Percentiles rank a stretch among this genome's conserved stretches.
Evolutionary conservation across 1,284 basidiomycete genomes (phyloP).

Genomic region (Mycosarcoma mackinlayi): DNA sequence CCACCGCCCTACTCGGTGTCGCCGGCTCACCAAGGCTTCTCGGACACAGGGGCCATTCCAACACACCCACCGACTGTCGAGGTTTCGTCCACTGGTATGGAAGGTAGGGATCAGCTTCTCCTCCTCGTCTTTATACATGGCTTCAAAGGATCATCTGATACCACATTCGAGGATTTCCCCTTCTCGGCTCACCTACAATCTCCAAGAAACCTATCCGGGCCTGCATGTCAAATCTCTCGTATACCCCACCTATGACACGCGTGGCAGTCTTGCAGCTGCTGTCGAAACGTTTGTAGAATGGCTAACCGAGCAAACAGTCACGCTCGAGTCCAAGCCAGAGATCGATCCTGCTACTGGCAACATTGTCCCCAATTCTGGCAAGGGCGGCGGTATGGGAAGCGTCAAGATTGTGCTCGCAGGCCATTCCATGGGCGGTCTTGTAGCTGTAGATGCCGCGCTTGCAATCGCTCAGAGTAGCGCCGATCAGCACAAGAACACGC

Average conservation of each 20-base stretch:
- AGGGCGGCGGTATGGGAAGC: constrained; percentile 54
- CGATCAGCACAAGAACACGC: constrained; percentile 11
- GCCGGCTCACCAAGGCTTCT: constrained; percentile 18
- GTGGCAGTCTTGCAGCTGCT: constrained; percentile 61
- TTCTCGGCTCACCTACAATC: constrained; percentile 79
- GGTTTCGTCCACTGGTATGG: constrained; percentile 36
- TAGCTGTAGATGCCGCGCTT: constrained; percentile 84
- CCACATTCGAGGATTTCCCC: constrained; percentile 82
- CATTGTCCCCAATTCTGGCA: constrained; percentile 30
- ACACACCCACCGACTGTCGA: neutral
- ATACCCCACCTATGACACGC: constrained; percentile 89
- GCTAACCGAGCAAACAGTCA: constrained; percentile 78
- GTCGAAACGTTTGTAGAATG: constrained; percentile 48
- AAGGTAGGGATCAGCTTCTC: constrained; percentile 38
- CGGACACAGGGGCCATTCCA: neutral
- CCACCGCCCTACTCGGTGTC: constrained; percentile 7
- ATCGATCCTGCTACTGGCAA: constrained; percentile 34
- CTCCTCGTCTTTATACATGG: constrained; percentile 60
- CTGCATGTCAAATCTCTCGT: constrained; percentile 78
- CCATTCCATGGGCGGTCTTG: constrained; percentile 74
- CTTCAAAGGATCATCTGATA: constrained; percentile 78
- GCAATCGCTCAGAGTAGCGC: constrained; percentile 30
- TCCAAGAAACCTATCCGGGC: constrained; percentile 72
- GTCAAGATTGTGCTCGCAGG: constrained; percentile 84
- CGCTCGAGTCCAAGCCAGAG: constrained; percentile 75